A percentile compares a stretch with the other conserved stretches of the same genome.
These are phyloP conservation scores for Ramaria sp. DNA, from an alignment of 768 basidiomycete genomes.

Conservation along the genomic window DNA sequence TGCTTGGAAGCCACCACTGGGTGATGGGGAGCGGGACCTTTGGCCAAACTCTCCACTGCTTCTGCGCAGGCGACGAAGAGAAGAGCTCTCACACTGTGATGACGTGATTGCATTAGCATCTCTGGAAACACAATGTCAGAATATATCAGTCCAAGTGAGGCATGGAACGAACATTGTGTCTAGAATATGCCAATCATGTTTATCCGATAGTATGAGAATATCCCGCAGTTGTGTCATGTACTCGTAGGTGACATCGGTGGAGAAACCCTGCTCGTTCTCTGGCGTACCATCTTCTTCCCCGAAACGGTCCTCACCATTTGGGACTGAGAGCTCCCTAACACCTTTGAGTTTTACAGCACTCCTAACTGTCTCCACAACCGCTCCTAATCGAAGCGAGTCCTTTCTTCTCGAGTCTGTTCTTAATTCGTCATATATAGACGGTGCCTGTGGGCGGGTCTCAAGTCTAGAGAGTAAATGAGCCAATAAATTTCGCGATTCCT, in stretches of 20 bases:
- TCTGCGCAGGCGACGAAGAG: constrained; percentile 24
- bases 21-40: constrained; percentile 44
- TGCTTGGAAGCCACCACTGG: constrained; percentile 24
- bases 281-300: constrained; percentile 29
- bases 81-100: constrained; percentile 10
- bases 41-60: constrained; percentile 31
- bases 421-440: constrained; percentile 36
- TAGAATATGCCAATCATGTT: constrained; percentile 54
- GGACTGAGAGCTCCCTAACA: constrained; percentile 2
- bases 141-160: not conserved
- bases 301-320: constrained; percentile 29
- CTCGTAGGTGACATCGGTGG: constrained; percentile 55
- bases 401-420: constrained; percentile 18
- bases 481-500: constrained; percentile 61
- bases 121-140: not conserved
- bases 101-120: constrained; percentile 11
- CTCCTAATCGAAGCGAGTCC: constrained; percentile 26
- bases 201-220: constrained; percentile 41
- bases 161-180: constrained; percentile 33
- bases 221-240: constrained; percentile 55
- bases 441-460: constrained; percentile 43
- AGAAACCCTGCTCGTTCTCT: constrained; percentile 31
- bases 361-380: constrained; percentile 34
- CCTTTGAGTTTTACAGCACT: constrained; percentile 21
- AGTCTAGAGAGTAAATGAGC: constrained; percentile 54